These are phyloP conservation scores for Sporothrix schenckii DNA, from an alignment of 2,329 filamentous ascomycete genomes.

Conservation along the genomic window DNA sequence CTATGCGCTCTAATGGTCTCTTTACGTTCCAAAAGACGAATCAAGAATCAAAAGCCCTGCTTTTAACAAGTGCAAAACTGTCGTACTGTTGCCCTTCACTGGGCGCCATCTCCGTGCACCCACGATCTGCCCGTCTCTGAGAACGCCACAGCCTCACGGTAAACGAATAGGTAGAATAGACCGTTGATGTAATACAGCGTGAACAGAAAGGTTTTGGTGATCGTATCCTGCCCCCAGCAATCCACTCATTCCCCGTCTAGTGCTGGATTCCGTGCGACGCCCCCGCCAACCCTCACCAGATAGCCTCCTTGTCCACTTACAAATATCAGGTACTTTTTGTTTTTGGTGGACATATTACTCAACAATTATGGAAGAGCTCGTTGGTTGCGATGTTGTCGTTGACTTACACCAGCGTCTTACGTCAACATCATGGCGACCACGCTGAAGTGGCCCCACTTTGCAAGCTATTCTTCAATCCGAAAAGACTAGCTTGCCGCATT, in stretches of 20 bases:
- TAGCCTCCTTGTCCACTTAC: neutral
- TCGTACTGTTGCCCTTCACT: neutral
- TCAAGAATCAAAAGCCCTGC: neutral
- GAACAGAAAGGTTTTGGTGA: neutral
- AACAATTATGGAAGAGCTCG: neutral
- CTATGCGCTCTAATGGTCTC: too few relatives aligned
- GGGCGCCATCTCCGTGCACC: neutral
- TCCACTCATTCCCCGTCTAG: neutral
- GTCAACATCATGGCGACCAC: neutral
- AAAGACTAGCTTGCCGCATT: neutral
- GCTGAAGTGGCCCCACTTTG: neutral
- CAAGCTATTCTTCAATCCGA: slow-evolving; percentile 25
- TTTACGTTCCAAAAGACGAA: neutral
- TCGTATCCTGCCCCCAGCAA: neutral
- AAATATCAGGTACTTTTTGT: neutral
- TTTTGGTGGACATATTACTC: neutral
- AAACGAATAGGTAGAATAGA: neutral
- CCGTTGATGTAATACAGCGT: neutral
- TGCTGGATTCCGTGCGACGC: neutral
- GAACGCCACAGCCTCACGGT: slow-evolving; percentile 2
- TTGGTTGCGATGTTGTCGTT: neutral
- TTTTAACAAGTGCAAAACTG: neutral
- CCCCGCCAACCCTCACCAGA: neutral
- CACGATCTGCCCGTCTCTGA: neutral
- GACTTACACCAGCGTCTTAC: slow-evolving; percentile 5